Base-by-base conservation (phyloP, 495 filamentous ascomycete genomes). In the Barbatosphaeria neglecta region DNA sequence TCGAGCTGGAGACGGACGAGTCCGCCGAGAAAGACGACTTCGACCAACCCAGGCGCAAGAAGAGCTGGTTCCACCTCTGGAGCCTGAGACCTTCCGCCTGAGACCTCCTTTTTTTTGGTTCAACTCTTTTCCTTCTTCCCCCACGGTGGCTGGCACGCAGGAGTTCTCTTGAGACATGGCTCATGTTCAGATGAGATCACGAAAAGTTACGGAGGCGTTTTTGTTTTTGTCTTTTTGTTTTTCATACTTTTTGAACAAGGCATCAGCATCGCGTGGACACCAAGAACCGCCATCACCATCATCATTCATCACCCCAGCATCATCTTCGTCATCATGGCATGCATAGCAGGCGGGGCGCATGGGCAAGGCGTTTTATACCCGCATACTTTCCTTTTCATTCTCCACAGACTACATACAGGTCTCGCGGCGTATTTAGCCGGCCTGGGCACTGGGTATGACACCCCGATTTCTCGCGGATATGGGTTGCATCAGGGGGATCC, bases 1-100 rank as follows among this genome's bases (percentile, higher is more conserved):
- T 78, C 8, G 66, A 69, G 19, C 59, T 76, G 9, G 69, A 70
- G 9, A 27, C 47, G 23, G 46, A 54, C 48, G 44, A 59, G 23
- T 39, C 37, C 1, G 20, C 17, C 8, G 53, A 54, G 44, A 50
- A 53, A 28, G 23, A 43, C 5, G 45, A 50, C 17, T 23, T 25
- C 13, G 35, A 41, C 22, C 38, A 46, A 19, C 46, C 16, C 13
- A 43, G 47, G 41, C 20, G 59, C 13, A 50, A 55, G 48, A 60
- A 46, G 49, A 44, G 44, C 8, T 62, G 61, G 61, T 60, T 41
- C 15, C 39, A n/a, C 2, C 4, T 2, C 39, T 16, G 20, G 39
- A 41, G 20, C 20, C 20, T 23, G 15, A 11, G 22, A 23, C 6
- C 39, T 24, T 22, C 13, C 9, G 19, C 19, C 20, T n/a, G 39